A percentile compares a stretch with the other conserved stretches of the same genome.
Conservation (phyloP, 768 basidiomycete species). For the Hygrophoropsis aurantiaca region DNA sequence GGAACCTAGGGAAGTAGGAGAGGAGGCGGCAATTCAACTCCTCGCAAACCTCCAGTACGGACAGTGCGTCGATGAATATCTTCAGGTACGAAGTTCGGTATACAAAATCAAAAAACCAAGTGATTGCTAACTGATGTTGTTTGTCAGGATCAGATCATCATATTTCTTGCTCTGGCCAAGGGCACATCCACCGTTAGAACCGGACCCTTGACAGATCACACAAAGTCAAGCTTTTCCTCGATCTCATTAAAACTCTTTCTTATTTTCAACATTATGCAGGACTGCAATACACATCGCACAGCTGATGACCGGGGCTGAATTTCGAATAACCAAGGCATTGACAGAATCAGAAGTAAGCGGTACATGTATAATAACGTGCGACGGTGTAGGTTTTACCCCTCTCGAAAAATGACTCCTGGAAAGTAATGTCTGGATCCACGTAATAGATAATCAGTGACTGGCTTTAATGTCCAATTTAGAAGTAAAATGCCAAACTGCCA, state of each 20-base stretch:
- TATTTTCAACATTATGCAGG: conserved; percentile 21
- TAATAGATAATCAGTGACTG: no score
- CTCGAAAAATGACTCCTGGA: background rate
- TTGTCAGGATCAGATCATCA: conserved; percentile 73
- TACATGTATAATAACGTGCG: conserved; percentile 44
- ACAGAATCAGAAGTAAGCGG: conserved; percentile 33
- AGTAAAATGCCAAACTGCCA: no score
- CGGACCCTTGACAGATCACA: conserved; percentile 66
- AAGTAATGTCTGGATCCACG: conserved; percentile 1
- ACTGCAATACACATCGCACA: conserved; percentile 76
- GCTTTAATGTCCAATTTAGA: no score
- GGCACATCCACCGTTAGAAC: conserved; percentile 58
- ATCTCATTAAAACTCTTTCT: background rate
- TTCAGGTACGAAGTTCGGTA: conserved; percentile 42
- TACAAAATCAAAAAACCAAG: background rate
- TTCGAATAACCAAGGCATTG: conserved; percentile 48
- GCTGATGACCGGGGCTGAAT: conserved; percentile 65
- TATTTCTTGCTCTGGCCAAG: conserved; percentile 72
- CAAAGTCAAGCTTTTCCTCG: conserved; percentile 41
- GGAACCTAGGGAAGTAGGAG: conserved; percentile 48
- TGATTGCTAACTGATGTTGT: background rate
- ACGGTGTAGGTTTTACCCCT: conserved; percentile 61
- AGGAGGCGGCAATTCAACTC: conserved; percentile 60
- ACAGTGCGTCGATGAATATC: conserved; percentile 70
- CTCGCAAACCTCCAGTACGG: conserved; percentile 56